Conservation (phyloP, 352 stramenopile species). For the Pythium brachiatum region DNA sequence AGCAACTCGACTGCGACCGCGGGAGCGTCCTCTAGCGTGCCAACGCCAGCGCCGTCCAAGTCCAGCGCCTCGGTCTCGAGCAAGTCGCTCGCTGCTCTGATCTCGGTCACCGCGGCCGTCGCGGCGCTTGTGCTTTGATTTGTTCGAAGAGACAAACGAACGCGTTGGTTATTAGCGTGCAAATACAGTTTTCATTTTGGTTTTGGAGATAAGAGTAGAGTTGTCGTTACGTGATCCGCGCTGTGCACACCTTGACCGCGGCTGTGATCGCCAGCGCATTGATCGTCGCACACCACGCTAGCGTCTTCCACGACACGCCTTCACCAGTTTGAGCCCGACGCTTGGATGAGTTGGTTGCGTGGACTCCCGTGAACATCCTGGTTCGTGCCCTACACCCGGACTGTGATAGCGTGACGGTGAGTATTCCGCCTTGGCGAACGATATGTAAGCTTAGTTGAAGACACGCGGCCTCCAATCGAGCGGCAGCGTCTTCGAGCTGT, state of each 20-base stretch:
- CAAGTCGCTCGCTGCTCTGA: slow-evolving; percentile 6
- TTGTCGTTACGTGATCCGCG: background rate
- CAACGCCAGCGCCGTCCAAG: slow-evolving; percentile 27
- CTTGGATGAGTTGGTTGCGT: too few species aligned
- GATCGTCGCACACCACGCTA: slow-evolving; percentile 6
- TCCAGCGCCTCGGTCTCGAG: slow-evolving; percentile 60
- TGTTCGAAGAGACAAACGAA: too few species aligned
- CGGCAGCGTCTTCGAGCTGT: background rate
- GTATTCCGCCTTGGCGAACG: slow-evolving; percentile 7
- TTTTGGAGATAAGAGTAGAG: too few species aligned
- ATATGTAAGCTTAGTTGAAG: background rate
- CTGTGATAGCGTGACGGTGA: background rate
- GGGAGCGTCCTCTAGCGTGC: background rate
- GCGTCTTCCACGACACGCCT: background rate
- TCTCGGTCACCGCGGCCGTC: background rate
- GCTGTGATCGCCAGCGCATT: background rate
- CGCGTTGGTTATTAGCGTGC: too few species aligned
- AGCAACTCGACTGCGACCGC: background rate
- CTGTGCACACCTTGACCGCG: background rate
- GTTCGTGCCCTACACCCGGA: too few species aligned
- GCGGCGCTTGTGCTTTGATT: background rate
- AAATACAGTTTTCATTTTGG: background rate
- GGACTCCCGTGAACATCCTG: background rate
- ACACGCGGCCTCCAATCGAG: background rate
- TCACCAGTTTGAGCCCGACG: too few species aligned